Evolutionary conservation across 2,329 filamentous ascomycete species (phyloP).

Genomic region (Lecanicillium sp.): DNA sequence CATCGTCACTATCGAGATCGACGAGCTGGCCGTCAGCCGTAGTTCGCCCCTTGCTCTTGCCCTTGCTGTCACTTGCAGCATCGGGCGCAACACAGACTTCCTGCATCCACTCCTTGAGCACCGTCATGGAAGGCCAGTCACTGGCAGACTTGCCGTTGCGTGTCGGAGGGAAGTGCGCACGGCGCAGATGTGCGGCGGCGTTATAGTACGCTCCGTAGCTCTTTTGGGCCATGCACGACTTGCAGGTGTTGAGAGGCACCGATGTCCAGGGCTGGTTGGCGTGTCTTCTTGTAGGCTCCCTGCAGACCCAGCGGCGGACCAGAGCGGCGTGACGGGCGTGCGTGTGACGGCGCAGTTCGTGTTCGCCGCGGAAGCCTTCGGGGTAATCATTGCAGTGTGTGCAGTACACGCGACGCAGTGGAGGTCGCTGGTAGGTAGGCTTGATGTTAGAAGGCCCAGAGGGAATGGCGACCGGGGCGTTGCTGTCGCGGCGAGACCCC

Average conservation of each 20-base stretch:
- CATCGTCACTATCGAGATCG: constrained; percentile 8
- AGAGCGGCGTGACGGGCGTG: constrained; percentile 52
- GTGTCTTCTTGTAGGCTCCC: constrained; percentile 37
- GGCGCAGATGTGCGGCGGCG: constrained; percentile 51
- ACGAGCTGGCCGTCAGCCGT: constrained; percentile 7
- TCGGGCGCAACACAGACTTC: constrained; percentile 50
- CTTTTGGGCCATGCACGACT: constrained; percentile 51
- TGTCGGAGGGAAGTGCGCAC: constrained; percentile 51
- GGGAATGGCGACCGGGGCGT: constrained; percentile 7
- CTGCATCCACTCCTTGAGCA: constrained; percentile 55
- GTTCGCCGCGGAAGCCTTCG: constrained; percentile 83
- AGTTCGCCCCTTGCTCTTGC: constrained; percentile 35
- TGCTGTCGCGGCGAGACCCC: constrained; percentile 8
- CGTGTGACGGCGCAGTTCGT: constrained; percentile 69
- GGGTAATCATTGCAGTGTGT: constrained; percentile 73
- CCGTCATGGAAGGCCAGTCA: constrained; percentile 53
- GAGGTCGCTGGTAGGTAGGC: constrained; percentile 45
- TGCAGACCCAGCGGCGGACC: constrained; percentile 52
- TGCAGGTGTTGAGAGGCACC: constrained; percentile 49
- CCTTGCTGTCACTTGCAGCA: constrained; percentile 47
- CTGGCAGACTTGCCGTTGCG: constrained; percentile 49
- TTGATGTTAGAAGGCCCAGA: constrained; percentile 18
- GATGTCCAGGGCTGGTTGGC: constrained; percentile 33
- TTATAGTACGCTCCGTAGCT: constrained; percentile 55
- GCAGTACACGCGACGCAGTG: constrained; percentile 70